Percentiles rank a stretch among this genome's conserved stretches.
phyloP scores from a whole-genome alignment of 805 yeast species.

The Saccharomycopsis olivae region DNA sequence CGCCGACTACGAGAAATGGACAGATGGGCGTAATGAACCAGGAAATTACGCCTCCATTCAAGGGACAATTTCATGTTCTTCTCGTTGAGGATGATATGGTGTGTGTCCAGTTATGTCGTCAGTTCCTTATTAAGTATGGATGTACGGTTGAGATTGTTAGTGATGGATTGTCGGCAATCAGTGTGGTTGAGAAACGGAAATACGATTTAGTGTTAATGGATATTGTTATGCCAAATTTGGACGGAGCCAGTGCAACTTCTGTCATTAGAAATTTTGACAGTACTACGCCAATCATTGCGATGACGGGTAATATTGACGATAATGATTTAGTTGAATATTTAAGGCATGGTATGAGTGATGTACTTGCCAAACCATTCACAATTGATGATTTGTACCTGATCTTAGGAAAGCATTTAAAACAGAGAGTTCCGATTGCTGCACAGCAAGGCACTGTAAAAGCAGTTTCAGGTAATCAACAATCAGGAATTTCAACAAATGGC shows the following conservation, averaged over 20 bases:
- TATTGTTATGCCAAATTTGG: slow-evolving; percentile 80
- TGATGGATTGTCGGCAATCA: slow-evolving; percentile 85
- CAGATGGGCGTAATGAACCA: slow-evolving; percentile 17
- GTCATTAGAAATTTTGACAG: slow-evolving; percentile 78
- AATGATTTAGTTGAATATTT: slow-evolving; percentile 71
- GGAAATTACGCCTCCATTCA: slow-evolving; percentile 13
- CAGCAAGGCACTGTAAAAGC: slow-evolving; percentile 17
- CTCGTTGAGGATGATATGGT: slow-evolving; percentile 75
- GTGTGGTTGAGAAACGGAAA: slow-evolving; percentile 56
- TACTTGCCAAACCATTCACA: slow-evolving; percentile 88
- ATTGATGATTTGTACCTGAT: slow-evolving; percentile 75
- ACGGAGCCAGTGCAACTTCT: slow-evolving; percentile 86
- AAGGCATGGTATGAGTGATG: slow-evolving; percentile 86
- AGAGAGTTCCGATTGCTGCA: slow-evolving; percentile 29
- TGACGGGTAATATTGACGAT: slow-evolving; percentile 85
- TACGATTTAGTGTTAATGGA: slow-evolving; percentile 79
- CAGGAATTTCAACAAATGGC: background rate
- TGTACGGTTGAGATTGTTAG: slow-evolving; percentile 88
- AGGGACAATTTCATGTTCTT: slow-evolving; percentile 52
- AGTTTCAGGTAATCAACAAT: background rate
- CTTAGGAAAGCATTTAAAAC: slow-evolving; percentile 59
- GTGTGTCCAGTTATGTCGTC: slow-evolving; percentile 73
- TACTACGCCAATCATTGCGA: slow-evolving; percentile 83
- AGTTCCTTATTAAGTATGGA: slow-evolving; percentile 77
- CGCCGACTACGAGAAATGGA: too few relatives aligned